These are phyloP conservation scores for Suillus cothurnatus DNA, from an alignment of 768 basidiomycete genomes.

Conservation along the genomic window DNA sequence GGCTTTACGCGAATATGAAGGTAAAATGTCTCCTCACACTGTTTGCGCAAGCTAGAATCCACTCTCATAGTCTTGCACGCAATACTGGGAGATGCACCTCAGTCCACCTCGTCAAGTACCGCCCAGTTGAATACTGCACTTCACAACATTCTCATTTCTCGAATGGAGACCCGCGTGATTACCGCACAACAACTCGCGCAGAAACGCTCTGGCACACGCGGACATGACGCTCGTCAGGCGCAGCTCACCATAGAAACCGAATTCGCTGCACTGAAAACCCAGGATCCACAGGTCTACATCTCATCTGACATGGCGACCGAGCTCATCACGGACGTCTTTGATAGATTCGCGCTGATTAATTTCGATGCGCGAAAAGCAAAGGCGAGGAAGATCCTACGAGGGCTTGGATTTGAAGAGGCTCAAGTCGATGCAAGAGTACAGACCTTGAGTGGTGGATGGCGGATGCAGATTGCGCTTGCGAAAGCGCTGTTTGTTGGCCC, in stretches of 20 bases:
- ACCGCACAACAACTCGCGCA: constrained; percentile 11
- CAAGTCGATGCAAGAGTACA: constrained; percentile 30
- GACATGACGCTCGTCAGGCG: constrained; percentile 14
- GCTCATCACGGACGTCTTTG: constrained; percentile 13
- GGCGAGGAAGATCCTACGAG: constrained; percentile 54
- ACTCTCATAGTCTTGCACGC: constrained; percentile 6
- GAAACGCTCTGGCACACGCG: constrained; percentile 15
- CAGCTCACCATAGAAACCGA: constrained; percentile 13
- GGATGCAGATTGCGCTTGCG: constrained; percentile 60
- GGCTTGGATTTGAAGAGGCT: constrained; percentile 57
- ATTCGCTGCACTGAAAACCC: constrained; percentile 7
- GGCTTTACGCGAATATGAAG: constrained; percentile 14
- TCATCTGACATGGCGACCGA: constrained; percentile 10
- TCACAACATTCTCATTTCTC: constrained; percentile 13
- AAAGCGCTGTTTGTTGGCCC: constrained; percentile 56
- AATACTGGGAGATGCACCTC: constrained; percentile 8
- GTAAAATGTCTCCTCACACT: background rate
- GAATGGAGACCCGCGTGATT: background rate
- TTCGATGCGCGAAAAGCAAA: constrained; percentile 15
- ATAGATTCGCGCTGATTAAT: constrained; percentile 12
- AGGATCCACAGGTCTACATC: constrained; percentile 13
- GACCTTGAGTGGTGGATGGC: constrained; percentile 67
- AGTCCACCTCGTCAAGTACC: background rate
- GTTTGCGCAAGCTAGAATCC: background rate
- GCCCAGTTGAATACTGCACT: constrained; percentile 7